A percentile compares a stretch with the other conserved stretches of the same genome.
Conservation (phyloP, 169 alveolate genomes). For the Eimeria necatrix region DNA sequence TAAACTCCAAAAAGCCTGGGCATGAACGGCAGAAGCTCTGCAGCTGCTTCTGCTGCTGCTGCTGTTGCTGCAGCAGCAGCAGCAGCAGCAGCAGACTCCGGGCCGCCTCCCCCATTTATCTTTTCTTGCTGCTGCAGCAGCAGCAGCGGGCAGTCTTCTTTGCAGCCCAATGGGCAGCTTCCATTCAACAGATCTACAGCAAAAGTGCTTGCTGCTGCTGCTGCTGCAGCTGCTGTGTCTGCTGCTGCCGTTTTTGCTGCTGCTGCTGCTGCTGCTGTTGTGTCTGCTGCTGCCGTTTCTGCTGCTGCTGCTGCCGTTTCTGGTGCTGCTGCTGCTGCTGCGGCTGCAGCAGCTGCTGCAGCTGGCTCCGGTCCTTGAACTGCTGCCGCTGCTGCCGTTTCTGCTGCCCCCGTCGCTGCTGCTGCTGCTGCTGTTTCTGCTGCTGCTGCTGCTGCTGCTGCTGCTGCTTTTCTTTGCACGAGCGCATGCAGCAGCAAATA, state of each 20-base stretch:
- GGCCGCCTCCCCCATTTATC: not conserved
- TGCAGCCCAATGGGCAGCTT: not conserved
- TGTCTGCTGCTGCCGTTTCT: too few relatives aligned
- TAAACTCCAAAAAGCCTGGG: too few relatives aligned
- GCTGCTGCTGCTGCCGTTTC: not conserved
- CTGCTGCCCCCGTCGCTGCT: not conserved
- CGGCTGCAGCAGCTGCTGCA: not conserved
- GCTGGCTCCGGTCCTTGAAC: not conserved
- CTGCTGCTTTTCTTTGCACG: not conserved
- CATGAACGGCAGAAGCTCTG: too few relatives aligned
- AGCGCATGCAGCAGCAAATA: not conserved
- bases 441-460: not conserved
- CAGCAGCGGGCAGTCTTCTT: slow-evolving; percentile 6
- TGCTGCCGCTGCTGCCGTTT: not conserved
- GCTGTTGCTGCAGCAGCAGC: not conserved
- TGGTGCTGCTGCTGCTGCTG: not conserved
- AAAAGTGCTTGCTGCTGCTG: not conserved
- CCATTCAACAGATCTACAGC: not conserved
- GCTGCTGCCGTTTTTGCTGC: not conserved
- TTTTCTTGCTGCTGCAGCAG: not conserved
- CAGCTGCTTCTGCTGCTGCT: not conserved
- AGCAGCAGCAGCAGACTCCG: not conserved
- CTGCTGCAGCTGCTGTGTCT: not conserved
- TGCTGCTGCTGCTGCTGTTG: not conserved
- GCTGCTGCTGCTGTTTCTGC: not conserved